Conservation (phyloP, 2,329 filamentous ascomycete species). For the Pyrenochaeta sp. region DNA sequence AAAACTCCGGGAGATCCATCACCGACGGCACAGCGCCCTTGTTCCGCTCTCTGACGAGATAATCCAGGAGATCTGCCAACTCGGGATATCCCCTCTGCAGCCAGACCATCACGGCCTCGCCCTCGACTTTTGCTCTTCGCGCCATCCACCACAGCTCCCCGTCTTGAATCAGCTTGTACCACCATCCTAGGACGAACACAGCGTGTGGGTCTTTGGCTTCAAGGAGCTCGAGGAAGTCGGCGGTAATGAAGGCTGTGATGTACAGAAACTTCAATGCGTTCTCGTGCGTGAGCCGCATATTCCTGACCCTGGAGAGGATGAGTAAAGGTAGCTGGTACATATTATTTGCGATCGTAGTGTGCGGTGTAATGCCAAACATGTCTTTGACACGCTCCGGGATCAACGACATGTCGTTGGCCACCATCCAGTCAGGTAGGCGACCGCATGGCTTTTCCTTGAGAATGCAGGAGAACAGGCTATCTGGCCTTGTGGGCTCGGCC, state of each 20-base stretch:
- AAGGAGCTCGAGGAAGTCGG: conserved; percentile 56
- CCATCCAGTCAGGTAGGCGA: conserved; percentile 17
- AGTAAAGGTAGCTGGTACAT: conserved; percentile 41
- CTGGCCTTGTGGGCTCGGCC: conserved; percentile 56
- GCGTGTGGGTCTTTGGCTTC: conserved; percentile 61
- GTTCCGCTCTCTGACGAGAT: not conserved
- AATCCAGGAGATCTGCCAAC: conserved; percentile 12
- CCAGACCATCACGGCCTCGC: conserved; percentile 32
- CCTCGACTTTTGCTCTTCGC: conserved; percentile 32
- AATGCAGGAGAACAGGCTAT: conserved; percentile 56
- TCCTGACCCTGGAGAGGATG: conserved; percentile 50
- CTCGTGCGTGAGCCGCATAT: conserved; percentile 45
- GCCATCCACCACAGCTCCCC: conserved; percentile 39
- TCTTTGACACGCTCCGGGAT: conserved; percentile 46
- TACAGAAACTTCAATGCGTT: conserved; percentile 56
- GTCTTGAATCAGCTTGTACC: conserved; percentile 56
- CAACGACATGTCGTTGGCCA: conserved; percentile 2
- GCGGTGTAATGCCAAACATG: conserved; percentile 33
- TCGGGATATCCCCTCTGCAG: conserved; percentile 23
- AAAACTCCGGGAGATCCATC: too few relatives aligned
- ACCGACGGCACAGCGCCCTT: not conserved
- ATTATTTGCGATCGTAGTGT: conserved; percentile 27
- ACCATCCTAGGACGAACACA: conserved; percentile 64
- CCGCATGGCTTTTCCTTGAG: conserved; percentile 25
- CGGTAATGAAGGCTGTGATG: conserved; percentile 57